Conservation (phyloP, 192 early-diverging fungal species). For the Phycomyces blakesleeanus region DNA sequence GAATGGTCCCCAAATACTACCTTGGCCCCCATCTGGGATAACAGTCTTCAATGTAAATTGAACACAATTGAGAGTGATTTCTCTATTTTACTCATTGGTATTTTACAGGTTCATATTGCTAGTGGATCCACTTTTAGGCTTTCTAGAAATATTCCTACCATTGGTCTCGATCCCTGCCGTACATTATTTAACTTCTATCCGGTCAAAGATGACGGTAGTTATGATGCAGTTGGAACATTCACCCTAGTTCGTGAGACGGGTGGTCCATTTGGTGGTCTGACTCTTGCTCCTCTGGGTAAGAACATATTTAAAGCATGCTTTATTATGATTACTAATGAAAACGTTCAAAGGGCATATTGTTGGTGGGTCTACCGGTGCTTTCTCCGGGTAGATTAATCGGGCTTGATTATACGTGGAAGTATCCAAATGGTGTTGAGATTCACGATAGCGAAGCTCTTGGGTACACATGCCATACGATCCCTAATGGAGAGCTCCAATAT, state of each 20-base stretch:
- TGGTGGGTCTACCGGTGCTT: not conserved
- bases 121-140: not conserved
- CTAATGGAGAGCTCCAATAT: no score
- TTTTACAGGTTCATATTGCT: slow-evolving; percentile 6
- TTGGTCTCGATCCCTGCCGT: slow-evolving; percentile 3
- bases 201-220: not conserved
- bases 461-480: no score
- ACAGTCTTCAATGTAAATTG: not conserved
- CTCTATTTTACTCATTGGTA: not conserved
- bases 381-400: slow-evolving; percentile 4
- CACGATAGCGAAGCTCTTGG: slow-evolving; percentile 10
- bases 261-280: slow-evolving; percentile 1
- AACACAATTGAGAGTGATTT: not conserved
- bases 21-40: not conserved
- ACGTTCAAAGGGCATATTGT: not conserved
- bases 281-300: slow-evolving; percentile 4
- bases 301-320: not conserved
- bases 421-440: slow-evolving; percentile 2
- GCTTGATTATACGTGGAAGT: not conserved
- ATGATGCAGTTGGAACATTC: not conserved
- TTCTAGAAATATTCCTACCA: not conserved
- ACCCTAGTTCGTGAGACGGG: slow-evolving; percentile 1
- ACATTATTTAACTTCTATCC: slow-evolving; percentile 17
- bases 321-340: not conserved
- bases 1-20: slow-evolving; percentile 9